Evolutionary conservation across 306 rosid species (phyloP).

Genomic region (Delonix regia): DNA sequence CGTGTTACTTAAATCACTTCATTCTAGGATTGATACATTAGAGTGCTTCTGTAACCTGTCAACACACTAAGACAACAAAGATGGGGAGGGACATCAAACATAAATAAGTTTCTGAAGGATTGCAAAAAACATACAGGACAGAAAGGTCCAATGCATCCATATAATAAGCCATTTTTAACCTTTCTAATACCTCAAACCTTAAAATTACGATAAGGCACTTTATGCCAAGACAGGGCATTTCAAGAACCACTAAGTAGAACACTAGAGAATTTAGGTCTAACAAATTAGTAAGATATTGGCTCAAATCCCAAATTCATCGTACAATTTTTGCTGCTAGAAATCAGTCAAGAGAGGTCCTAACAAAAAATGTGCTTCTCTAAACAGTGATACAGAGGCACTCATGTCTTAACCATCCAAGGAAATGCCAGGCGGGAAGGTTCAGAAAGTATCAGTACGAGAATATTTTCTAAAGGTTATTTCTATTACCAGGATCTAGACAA

Average conservation of each 20-base stretch:
- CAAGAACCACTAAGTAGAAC: slow-evolving; percentile 10
- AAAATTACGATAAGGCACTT: slow-evolving; percentile 25
- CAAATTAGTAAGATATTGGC: not conserved
- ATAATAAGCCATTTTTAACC: not conserved
- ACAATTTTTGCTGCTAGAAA: not conserved
- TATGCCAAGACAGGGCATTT: slow-evolving; percentile 15
- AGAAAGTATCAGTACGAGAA: slow-evolving; percentile 12
- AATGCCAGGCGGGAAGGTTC: not conserved
- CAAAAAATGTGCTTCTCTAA: not conserved
- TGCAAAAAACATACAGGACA: not conserved
- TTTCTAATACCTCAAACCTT: not conserved
- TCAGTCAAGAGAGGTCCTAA: not conserved
- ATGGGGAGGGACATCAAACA: not conserved
- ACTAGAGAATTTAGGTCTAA: not conserved
- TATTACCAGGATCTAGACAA: slow-evolving; percentile 1
- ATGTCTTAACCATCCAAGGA: not conserved
- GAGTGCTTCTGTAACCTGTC: slow-evolving; percentile 2
- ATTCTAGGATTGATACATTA: not conserved
- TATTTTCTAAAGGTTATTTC: not conserved
- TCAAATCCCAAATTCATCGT: not conserved
- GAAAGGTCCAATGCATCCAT: not conserved
- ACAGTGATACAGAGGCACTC: not conserved
- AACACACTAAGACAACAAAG: slow-evolving; percentile 1
- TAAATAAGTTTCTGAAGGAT: not conserved
- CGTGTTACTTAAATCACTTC: slow-evolving; percentile 1